phyloP scores from a whole-genome alignment of 108 stramenopile genomes.

The Asterionellopsis glacialis region DNA sequence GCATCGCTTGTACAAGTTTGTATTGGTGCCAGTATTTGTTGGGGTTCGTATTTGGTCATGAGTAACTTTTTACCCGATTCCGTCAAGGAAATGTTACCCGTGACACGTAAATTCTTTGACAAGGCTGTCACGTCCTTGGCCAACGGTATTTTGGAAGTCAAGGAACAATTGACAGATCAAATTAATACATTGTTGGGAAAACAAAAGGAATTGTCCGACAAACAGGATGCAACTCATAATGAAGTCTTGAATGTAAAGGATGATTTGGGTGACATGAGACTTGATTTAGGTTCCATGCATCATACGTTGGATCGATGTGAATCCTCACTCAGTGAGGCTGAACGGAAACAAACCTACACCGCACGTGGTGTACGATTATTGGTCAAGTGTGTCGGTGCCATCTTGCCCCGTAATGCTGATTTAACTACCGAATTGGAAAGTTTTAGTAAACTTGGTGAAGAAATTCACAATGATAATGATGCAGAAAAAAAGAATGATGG shows the following conservation, averaged over 20 bases:
- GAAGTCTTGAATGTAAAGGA: constrained; percentile 37
- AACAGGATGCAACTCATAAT: constrained; percentile 53
- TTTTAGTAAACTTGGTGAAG: constrained; percentile 1
- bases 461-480: background rate
- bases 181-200: constrained; percentile 35
- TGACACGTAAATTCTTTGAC: constrained; percentile 61
- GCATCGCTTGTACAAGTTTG: constrained; percentile 8
- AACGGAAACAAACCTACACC: constrained; percentile 9
- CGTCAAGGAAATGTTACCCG: constrained; percentile 69
- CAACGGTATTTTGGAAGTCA: constrained; percentile 56
- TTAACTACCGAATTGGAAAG: constrained; percentile 3
- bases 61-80: constrained; percentile 55
- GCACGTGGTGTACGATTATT: constrained; percentile 9
- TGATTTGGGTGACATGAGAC: background rate
- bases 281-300: constrained; percentile 1
- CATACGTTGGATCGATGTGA: constrained; percentile 5
- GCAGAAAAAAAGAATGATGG: background rate
- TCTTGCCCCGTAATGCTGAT: constrained; percentile 3
- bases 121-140: constrained; percentile 62
- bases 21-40: constrained; percentile 47
- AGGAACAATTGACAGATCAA: constrained; percentile 53
- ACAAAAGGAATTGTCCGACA: constrained; percentile 47
- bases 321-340: constrained; percentile 1
- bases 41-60: constrained; percentile 57
- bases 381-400: constrained; percentile 8